These are phyloP conservation scores for Aureobasidium sp. DNA, from an alignment of 2,329 filamentous ascomycete genomes.

Conservation along the genomic window DNA sequence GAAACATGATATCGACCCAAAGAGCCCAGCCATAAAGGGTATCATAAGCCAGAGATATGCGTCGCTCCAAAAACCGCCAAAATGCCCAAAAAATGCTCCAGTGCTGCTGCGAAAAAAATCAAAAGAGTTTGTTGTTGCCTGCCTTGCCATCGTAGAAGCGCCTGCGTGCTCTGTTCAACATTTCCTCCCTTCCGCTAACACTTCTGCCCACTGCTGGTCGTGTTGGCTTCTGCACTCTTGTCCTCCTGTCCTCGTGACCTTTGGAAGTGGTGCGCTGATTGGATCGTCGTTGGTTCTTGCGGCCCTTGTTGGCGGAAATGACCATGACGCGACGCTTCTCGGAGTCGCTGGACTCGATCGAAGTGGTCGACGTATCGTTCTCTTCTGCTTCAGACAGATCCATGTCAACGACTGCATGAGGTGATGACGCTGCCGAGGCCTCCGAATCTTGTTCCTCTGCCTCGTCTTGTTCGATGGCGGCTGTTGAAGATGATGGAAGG, in stretches of 20 bases:
- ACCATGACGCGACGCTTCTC: neutral
- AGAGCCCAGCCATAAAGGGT: conserved; percentile 2
- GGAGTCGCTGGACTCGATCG: conserved; percentile 1
- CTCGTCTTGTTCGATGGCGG: neutral
- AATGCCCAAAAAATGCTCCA: conserved; percentile 1
- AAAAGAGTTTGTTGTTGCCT: neutral
- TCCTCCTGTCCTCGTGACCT: neutral
- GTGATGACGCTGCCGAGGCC: conserved; percentile 5
- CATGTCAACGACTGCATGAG: neutral
- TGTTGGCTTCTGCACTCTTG: conserved; percentile 5
- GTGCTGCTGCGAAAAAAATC: neutral
- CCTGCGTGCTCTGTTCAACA: conserved; percentile 6
- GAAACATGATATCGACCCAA: neutral
- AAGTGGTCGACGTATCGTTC: conserved; percentile 3
- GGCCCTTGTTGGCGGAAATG: neutral
- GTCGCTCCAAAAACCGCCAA: neutral
- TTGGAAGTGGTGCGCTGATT: neutral
- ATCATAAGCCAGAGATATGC: conserved; percentile 12
- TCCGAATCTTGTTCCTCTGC: neutral
- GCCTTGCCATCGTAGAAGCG: conserved; percentile 4
- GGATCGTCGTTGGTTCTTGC: neutral
- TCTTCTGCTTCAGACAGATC: conserved; percentile 2
- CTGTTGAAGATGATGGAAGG: neutral
- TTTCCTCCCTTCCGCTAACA: conserved; percentile 8
- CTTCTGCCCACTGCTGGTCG: neutral